Evolutionary conservation across 495 filamentous ascomycete genomes (phyloP), one percentile per base, ranked within the genome.

Genomic region (Aspergillus asperescens): DNA sequence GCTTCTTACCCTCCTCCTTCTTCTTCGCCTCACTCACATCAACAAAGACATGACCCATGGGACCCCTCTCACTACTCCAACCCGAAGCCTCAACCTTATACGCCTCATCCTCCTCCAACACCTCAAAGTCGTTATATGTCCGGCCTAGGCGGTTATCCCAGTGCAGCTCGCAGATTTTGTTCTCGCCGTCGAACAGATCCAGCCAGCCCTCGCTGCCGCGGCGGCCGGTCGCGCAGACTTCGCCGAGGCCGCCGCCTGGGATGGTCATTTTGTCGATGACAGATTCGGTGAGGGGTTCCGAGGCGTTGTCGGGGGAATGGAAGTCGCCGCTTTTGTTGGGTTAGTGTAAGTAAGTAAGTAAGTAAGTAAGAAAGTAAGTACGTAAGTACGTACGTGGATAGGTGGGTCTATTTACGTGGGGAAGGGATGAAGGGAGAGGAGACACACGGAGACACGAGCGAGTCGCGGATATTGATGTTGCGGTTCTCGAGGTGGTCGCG

Each of bases 131-230:
- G 25, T 72, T 72, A 31, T 42, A 19, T 13, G 34, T 38, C 0
- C 61, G 56, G 29, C 61, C 61, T 6, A 56, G 52, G 16, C 67
- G 61, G 49, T 72, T 72, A 52, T 72, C 69, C 69, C 69, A 72
- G 45, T 72, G 69, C 13, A 72, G 59, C 46, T 72, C 69, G 42
- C 69, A 72, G 38, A 72, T 72, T 61, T 72, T 72, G 46, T 38
- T 40, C 19, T 70, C 54, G 50, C 60, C 62, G 52, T 70, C 62
- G 54, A 69, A 72, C 13, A 72, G 50, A 52, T 72, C 69, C 23
- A 72, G 56, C 31, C 67, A 63, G 24, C 69, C 69, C 40, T 72
- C 69, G 38, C 67, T 70, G 55, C 69, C 69, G 15, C 69, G 61
- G 19, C 67, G 63, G 42, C 69, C 59, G 7, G 57, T 57, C 19